A percentile compares a stretch with the other conserved stretches of the same genome.
These are phyloP conservation scores for Cytospora schulzeri DNA, from an alignment of 2,329 filamentous ascomycete genomes.

Conservation along the genomic window DNA sequence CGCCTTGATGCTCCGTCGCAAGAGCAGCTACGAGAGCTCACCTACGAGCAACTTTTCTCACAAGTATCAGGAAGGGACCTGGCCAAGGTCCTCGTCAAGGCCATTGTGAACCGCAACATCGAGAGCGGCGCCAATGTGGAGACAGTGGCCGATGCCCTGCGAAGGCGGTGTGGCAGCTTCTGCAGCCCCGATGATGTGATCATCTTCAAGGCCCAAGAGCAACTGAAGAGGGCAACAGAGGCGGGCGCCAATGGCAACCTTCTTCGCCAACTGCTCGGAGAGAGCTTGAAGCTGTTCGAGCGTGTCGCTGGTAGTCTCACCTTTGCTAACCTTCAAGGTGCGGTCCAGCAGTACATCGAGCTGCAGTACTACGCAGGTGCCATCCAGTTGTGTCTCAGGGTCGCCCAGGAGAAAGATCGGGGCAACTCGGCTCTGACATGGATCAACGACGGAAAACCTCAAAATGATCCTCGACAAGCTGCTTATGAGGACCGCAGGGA, in stretches of 20 bases:
- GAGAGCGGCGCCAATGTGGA: constrained; percentile 96
- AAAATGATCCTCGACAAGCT: constrained; percentile 67
- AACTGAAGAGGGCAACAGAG: constrained; percentile 85
- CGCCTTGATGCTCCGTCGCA: constrained; percentile 72
- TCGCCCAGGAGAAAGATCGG: constrained; percentile 82
- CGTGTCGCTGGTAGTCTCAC: constrained; percentile 84
- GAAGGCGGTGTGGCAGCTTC: constrained; percentile 92
- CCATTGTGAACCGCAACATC: constrained; percentile 97
- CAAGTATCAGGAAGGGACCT: constrained; percentile 79
- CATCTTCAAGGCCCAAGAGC: constrained; percentile 97
- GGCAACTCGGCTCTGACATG: constrained; percentile 83
- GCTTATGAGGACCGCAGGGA: constrained; percentile 71
- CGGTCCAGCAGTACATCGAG: constrained; percentile 75
- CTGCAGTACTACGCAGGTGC: constrained; percentile 93
- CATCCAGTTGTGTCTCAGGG: constrained; percentile 81
- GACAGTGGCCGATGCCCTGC: constrained; percentile 91
- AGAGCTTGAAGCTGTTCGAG: constrained; percentile 85
- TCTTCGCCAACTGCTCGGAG: constrained; percentile 78
- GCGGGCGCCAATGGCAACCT: constrained; percentile 73
- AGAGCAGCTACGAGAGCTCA: constrained; percentile 72
- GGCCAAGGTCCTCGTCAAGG: constrained; percentile 92
- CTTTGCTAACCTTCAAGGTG: constrained; percentile 75
- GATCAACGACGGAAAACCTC: constrained; percentile 80
- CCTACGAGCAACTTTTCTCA: constrained; percentile 86
- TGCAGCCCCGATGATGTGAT: constrained; percentile 96